Percentiles rank a stretch among this genome's conserved stretches.
Conservation (phyloP, 768 basidiomycete genomes). For the Dioszegia aurantiaca region DNA sequence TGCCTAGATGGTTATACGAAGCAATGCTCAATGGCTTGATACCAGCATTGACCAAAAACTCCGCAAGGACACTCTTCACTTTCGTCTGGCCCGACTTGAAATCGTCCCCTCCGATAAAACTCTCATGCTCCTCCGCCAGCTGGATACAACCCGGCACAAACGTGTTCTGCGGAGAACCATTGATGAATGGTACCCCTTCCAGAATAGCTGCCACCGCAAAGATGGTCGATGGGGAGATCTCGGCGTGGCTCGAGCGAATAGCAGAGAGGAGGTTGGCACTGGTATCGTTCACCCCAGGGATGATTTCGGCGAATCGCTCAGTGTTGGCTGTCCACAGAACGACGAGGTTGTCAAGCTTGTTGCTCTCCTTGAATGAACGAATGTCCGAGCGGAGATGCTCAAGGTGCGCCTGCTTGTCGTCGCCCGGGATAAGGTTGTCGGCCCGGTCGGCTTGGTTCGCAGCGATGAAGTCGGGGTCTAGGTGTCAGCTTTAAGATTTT, state of each 20-base stretch:
- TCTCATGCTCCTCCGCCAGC: slow-evolving; percentile 80
- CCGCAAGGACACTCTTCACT: slow-evolving; percentile 89
- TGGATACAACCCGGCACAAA: slow-evolving; percentile 93
- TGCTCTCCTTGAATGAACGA: slow-evolving; percentile 79
- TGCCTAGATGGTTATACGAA: slow-evolving; percentile 97
- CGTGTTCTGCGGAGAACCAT: slow-evolving; percentile 98
- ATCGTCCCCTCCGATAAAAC: slow-evolving; percentile 97
- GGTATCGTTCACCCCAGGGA: slow-evolving; percentile 92
- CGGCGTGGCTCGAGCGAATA: slow-evolving; percentile 78
- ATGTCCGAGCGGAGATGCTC: slow-evolving; percentile 91
- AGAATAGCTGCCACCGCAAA: slow-evolving; percentile 95
- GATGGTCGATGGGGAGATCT: slow-evolving; percentile 93
- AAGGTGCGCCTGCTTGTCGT: slow-evolving; percentile 84
- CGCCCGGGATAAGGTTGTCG: slow-evolving; percentile 83
- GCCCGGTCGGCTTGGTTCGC: slow-evolving; percentile 96
- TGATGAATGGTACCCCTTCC: slow-evolving; percentile 91
- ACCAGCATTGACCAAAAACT: slow-evolving; percentile 97
- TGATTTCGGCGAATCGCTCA: slow-evolving; percentile 92
- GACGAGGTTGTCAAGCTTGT: slow-evolving; percentile 79
- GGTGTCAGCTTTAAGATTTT: slow-evolving; percentile 4
- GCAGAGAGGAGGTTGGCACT: slow-evolving; percentile 77
- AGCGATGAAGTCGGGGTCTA: slow-evolving; percentile 92
- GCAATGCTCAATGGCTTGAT: slow-evolving; percentile 97
- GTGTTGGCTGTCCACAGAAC: slow-evolving; percentile 99
- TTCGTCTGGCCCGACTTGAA: slow-evolving; percentile 93